Evolutionary conservation across 2,329 filamentous ascomycete species (phyloP), one percentile per base, ranked within the genome.

Genomic region (Corniculantispora saksenae): DNA sequence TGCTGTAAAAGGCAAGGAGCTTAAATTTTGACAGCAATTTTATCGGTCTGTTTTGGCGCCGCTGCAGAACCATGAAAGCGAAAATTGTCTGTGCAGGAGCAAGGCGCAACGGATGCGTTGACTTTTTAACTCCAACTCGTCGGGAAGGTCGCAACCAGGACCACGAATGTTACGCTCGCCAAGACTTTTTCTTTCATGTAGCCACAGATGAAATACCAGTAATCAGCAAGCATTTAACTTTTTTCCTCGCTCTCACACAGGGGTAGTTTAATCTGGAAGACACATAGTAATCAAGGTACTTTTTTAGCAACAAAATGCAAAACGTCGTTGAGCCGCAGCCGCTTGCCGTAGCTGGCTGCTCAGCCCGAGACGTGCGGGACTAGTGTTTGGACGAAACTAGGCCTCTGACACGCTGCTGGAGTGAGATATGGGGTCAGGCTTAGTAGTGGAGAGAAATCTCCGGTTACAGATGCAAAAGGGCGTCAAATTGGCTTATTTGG

Each of bases 351-450:
- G 29, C 13, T 35, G 29, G 12, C 25, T 35, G 29, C 51, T 35
- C 19, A 27, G 9, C 13, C n/a, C 47, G 29, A 45, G 48, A 43
- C 51, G 38, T 54, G 50, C 60, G 38, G 60, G 60, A 35, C 59
- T 61, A 54, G 50, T 32, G 59, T 35, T 2, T 40, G 40, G 51
- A 56, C 53, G 43, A 63, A 63, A 63, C 61, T 29, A 56, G 50
- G 61, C 61, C 40, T 56, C 61, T 63, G 61, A 63, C 61, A 50
- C 12, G 53, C 23, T 27, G 29, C 19, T 25, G 38, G 19, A 45
- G 40, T 21, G n/a, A 47, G 15, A 51, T 56, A 38, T 55, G 40
- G 60, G 51, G 38, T n/a, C 13, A n/a, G 60, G 50, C 57, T 63
- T 57, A 27, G n/a, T 17, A 10, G 61, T 29, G 27, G 43, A 3